Evolutionary conservation across 106 monocot species (phyloP).

Genomic region (Platanthera zijinensis): DNA sequence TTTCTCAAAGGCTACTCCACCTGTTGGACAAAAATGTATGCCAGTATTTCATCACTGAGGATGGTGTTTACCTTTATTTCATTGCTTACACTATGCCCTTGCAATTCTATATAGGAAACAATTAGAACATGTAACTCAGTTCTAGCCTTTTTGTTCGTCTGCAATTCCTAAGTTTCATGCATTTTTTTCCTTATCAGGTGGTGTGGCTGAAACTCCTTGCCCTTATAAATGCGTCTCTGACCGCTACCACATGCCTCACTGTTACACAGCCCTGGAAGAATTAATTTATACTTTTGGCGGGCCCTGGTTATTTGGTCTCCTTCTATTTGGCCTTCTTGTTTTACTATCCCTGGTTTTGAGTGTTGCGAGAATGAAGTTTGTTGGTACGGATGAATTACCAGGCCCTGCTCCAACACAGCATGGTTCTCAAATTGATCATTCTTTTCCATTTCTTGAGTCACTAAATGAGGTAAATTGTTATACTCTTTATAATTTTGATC

Average conservation of each 20-base stretch:
- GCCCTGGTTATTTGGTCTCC: constrained; percentile 95
- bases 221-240: constrained; percentile 87
- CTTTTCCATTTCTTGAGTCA: constrained; percentile 92
- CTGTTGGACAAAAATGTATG: not conserved
- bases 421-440: constrained; percentile 93
- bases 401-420: constrained; percentile 93
- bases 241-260: constrained; percentile 95
- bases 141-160: not conserved
- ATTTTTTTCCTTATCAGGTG: constrained; percentile 43
- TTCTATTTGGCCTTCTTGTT: constrained; percentile 76
- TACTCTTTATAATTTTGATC: not conserved
- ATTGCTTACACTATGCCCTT: not conserved
- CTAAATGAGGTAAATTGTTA: constrained; percentile 67
- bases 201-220: constrained; percentile 76
- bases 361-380: constrained; percentile 98
- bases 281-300: constrained; percentile 97
- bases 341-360: constrained; percentile 83
- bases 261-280: constrained; percentile 96
- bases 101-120: constrained; percentile 2
- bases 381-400: constrained; percentile 84
- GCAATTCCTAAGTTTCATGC: not conserved
- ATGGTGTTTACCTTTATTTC: not conserved
- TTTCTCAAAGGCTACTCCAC: too few species aligned
- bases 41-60: not conserved
- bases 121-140: not conserved